Conservation (phyloP, 352 stramenopile species). For the Pythium brassicae region DNA sequence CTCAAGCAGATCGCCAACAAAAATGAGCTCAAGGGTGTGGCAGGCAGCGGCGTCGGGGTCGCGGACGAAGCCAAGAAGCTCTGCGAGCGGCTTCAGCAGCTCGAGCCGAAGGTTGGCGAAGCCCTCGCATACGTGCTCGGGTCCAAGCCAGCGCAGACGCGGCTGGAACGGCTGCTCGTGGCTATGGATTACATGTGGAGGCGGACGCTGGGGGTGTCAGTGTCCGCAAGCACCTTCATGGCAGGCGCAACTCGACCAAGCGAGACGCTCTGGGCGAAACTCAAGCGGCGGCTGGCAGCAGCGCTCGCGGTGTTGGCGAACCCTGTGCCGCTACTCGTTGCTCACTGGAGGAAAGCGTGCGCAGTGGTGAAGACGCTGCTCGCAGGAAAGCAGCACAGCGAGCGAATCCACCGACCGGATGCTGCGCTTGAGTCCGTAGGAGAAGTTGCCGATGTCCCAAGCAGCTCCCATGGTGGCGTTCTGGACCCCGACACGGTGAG, state of each 20-base stretch:
- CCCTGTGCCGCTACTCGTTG: conserved; percentile 14
- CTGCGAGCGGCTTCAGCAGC: conserved; percentile 17
- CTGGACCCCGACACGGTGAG: neutral
- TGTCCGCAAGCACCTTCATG: conserved; percentile 26
- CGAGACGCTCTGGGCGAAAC: conserved; percentile 17
- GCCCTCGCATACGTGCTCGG: conserved; percentile 20
- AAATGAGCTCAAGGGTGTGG: conserved; percentile 41
- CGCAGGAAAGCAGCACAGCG: neutral
- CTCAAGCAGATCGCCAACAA: conserved; percentile 35
- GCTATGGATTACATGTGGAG: conserved; percentile 44
- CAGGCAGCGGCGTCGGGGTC: conserved; percentile 28
- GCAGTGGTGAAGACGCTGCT: conserved; percentile 3
- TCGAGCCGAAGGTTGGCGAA: conserved; percentile 19
- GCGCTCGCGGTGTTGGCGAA: conserved; percentile 10
- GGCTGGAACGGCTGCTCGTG: conserved; percentile 24
- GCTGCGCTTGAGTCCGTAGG: neutral
- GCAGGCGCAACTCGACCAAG: conserved; percentile 12
- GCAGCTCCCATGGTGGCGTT: too few species aligned
- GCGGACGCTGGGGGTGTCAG: conserved; percentile 18
- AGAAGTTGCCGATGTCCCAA: neutral
- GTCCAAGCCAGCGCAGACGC: conserved; percentile 13
- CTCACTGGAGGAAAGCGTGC: conserved; percentile 15
- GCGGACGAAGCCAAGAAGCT: conserved; percentile 27
- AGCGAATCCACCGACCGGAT: neutral
- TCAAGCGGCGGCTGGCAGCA: conserved; percentile 5